Evolutionary conservation across 805 yeast genomes (phyloP).

Genomic region (Phaffomyces antillensis): DNA sequence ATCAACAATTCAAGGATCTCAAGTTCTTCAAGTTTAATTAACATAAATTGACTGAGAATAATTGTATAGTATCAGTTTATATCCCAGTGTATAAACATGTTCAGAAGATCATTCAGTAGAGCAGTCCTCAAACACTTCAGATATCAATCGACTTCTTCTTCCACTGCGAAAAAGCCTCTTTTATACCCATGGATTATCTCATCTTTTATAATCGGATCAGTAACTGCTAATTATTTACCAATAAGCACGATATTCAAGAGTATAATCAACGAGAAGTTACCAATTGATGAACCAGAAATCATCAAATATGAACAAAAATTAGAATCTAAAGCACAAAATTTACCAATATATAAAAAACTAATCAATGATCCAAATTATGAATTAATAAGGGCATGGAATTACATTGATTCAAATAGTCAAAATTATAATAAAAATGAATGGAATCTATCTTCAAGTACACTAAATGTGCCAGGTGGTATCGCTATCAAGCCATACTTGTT

Average conservation of each 20-base stretch:
- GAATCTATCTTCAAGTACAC: slow-evolving; percentile 40
- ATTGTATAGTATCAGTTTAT: too few relatives aligned
- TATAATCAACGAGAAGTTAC: slow-evolving; percentile 17
- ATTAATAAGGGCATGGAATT: slow-evolving; percentile 35
- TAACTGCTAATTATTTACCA: slow-evolving; percentile 28
- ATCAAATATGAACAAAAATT: slow-evolving; percentile 27
- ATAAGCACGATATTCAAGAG: slow-evolving; percentile 27
- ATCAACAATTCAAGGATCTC: too few relatives aligned
- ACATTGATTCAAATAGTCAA: slow-evolving; percentile 36
- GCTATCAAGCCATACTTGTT: slow-evolving; percentile 67
- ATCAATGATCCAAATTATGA: slow-evolving; percentile 30
- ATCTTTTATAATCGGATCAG: slow-evolving; percentile 28
- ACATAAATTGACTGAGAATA: too few relatives aligned
- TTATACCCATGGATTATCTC: slow-evolving; percentile 11
- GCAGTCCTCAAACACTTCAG: background rate
- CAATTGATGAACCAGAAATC: slow-evolving; percentile 22
- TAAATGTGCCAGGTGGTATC: slow-evolving; percentile 73
- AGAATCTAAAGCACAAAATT: slow-evolving; percentile 38
- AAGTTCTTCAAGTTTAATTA: too few relatives aligned
- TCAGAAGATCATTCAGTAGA: too few relatives aligned
- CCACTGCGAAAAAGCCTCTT: slow-evolving; percentile 2
- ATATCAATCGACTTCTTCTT: background rate
- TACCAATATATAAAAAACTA: slow-evolving; percentile 47
- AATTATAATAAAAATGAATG: slow-evolving; percentile 6
- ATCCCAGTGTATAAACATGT: too few relatives aligned